phyloP scores from a whole-genome alignment of 2,329 filamentous ascomycete genomes.

The Diplocarpon rosae region DNA sequence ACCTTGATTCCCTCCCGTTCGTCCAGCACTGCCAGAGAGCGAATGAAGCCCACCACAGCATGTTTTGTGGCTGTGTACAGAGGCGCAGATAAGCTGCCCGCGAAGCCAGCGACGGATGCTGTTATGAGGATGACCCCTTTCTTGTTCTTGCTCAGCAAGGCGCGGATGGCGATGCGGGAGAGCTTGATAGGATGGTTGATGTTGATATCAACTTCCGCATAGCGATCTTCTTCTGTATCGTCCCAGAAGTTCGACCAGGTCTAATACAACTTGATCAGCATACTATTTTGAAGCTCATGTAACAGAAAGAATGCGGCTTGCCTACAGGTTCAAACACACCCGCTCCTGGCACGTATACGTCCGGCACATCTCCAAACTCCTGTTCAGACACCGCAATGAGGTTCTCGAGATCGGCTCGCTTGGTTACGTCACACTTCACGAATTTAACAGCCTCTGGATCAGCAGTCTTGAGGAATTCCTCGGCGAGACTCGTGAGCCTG shows the following conservation, averaged over 20 bases:
- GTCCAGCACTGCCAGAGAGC: conserved; percentile 31
- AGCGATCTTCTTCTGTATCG: conserved; percentile 30
- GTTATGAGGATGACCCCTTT: conserved; percentile 33
- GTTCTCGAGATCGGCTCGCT: too few relatives aligned
- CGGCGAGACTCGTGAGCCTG: too few relatives aligned
- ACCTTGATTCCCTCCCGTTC: conserved; percentile 29
- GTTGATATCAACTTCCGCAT: conserved; percentile 38
- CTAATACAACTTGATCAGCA: conserved; percentile 17
- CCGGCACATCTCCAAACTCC: neutral
- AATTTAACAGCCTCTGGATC: too few relatives aligned
- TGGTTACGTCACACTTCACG: too few relatives aligned
- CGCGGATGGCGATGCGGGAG: conserved; percentile 38
- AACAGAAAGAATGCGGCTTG: too few relatives aligned
- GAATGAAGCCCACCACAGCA: conserved; percentile 35
- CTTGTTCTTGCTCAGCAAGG: conserved; percentile 31
- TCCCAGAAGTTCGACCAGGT: conserved; percentile 41
- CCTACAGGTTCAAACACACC: too few relatives aligned
- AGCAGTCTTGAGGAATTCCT: too few relatives aligned
- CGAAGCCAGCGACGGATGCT: conserved; percentile 36
- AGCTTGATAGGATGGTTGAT: conserved; percentile 40
- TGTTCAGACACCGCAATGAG: too few relatives aligned
- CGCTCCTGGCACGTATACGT: too few relatives aligned
- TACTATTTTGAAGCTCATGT: too few relatives aligned
- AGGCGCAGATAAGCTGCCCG: conserved; percentile 29
- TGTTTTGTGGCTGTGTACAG: conserved; percentile 40